Evolutionary conservation across 768 basidiomycete species (phyloP), one percentile per base, ranked within the genome.

Genomic region (Leccinellum rugosiceps): DNA sequence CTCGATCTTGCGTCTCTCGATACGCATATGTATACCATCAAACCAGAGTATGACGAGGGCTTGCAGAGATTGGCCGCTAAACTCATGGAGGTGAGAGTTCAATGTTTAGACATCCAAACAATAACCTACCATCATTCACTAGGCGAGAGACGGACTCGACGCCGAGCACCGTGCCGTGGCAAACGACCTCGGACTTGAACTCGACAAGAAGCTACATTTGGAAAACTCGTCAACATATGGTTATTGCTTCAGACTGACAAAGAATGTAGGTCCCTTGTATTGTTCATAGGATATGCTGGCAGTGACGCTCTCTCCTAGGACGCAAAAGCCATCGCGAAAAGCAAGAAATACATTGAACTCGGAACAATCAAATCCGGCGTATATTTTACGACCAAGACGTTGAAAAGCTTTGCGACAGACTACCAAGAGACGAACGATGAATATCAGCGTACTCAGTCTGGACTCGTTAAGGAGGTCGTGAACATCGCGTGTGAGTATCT

Each of bases 141-240:
- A 86, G 77, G 80, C 85, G 0, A 84, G 92, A 30, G 92, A 94
- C 66, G 84, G 83, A 1, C 75, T 99, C 17, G 93, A 99, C 64
- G 78, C 76, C 13, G 94, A 97, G 68, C 95, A 98, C 70, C 72
- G 76, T 7, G 65, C 76, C 2, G 87, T 85, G 0, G 88, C 88
- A 6, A 71, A 77, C 7, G 90, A 91, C 38, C 78, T 98, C 6
- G 82, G 79, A 9, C 64, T 99, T 10, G 94, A 96, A 15, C 80
- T 93, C 3, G 92, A 97, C 72, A 96, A 96, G 76, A 98, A 98
- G 75, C 74, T 98, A 11, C 97, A 98, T 72, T 77, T 99, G 28
- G 97, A 99, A 75, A 94, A 95, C 64, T 91, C 88, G 53, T 80
- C 82, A 55, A 83, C 85, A 1, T 92, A 96, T 67, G 94, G 94